Percentiles rank a stretch among this genome's conserved stretches.
phyloP scores from a whole-genome alignment of 495 filamentous ascomycete species.

The Articulospora tetracladia region DNA sequence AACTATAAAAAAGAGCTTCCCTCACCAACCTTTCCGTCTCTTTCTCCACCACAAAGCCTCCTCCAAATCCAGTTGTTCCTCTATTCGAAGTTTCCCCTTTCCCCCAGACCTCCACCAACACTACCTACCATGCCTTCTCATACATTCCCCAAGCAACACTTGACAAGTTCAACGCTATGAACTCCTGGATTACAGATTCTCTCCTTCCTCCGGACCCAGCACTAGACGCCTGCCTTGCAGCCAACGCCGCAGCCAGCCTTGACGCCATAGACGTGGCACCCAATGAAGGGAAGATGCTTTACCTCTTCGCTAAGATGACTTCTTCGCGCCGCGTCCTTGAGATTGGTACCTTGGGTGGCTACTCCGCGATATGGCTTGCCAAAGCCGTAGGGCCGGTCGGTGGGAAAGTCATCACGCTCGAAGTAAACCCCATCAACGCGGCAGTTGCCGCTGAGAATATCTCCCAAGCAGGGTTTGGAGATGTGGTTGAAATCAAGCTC shows the following conservation, averaged over 20 bases:
- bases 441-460: conserved; percentile 15
- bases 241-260: conserved; percentile 3
- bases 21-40: too few species aligned
- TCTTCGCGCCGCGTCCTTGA: conserved; percentile 13
- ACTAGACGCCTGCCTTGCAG: conserved; percentile 6
- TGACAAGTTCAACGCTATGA: not conserved
- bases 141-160: not conserved
- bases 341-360: conserved; percentile 19
- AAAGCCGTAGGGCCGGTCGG: conserved; percentile 7
- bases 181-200: conserved; percentile 4
- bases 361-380: conserved; percentile 19
- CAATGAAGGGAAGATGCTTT: conserved; percentile 16
- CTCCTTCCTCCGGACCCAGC: conserved; percentile 8
- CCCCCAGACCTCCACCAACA: not conserved
- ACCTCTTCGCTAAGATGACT: conserved; percentile 19
- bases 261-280: conserved; percentile 16
- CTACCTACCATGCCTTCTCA: not conserved
- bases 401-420: conserved; percentile 18
- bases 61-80: too few species aligned
- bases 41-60: too few species aligned
- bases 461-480: conserved; percentile 11
- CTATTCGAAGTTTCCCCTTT: too few species aligned
- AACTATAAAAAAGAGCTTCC: too few species aligned
- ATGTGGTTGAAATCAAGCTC: conserved; percentile 15
- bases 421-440: conserved; percentile 9